A percentile compares a stretch with the other conserved stretches of the same genome.
phyloP scores from a whole-genome alignment of 1,284 basidiomycete genomes.

The Clitocybe nebularis region DNA sequence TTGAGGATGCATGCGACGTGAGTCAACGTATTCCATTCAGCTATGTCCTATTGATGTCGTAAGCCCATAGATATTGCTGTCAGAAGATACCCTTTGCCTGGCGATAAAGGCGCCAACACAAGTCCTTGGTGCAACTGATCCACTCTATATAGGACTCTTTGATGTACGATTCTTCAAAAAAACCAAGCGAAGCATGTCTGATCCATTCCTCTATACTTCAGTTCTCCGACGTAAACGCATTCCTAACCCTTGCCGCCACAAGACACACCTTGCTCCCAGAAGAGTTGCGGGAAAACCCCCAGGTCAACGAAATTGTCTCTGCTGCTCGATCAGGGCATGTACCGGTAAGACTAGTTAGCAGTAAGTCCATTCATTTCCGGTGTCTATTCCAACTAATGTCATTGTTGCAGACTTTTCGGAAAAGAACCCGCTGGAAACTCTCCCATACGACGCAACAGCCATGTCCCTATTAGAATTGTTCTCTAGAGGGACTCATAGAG shows the following conservation, averaged over 20 bases:
- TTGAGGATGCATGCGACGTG: constrained; percentile 79
- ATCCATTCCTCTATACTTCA: constrained; percentile 23
- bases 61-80: constrained; percentile 50
- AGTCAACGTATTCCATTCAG: constrained; percentile 18
- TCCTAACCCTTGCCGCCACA: constrained; percentile 74
- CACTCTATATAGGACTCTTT: constrained; percentile 59
- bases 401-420: constrained; percentile 62
- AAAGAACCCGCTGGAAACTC: constrained; percentile 68
- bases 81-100: constrained; percentile 58
- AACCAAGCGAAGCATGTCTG: constrained; percentile 2
- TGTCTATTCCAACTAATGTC: background rate
- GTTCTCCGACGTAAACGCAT: constrained; percentile 81
- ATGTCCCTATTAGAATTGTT: constrained; percentile 63
- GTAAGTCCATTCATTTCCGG: constrained; percentile 39
- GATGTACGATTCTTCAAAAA: constrained; percentile 48
- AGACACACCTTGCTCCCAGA: constrained; percentile 61
- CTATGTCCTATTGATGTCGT: constrained; percentile 1
- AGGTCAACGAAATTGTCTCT: constrained; percentile 61
- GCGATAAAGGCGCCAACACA: constrained; percentile 47
- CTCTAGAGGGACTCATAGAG: constrained; percentile 65
- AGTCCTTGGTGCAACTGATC: constrained; percentile 20
- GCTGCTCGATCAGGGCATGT: constrained; percentile 71
- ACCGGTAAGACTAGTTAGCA: constrained; percentile 70
- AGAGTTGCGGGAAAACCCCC: constrained; percentile 52
- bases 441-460: constrained; percentile 60